phyloP scores from a whole-genome alignment of 805 yeast species.

The Pichia occidentalis region DNA sequence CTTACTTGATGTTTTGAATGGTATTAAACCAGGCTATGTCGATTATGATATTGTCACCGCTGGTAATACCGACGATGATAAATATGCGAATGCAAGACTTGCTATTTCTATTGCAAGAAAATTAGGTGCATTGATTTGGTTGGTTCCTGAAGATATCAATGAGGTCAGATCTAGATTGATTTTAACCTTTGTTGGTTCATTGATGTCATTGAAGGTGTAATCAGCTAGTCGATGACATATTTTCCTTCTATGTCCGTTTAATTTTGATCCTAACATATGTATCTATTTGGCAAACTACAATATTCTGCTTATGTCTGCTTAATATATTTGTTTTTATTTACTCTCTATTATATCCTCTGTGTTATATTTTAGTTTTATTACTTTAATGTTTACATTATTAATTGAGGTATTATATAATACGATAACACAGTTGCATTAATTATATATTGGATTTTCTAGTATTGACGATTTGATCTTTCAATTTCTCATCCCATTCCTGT shows the following conservation, averaged over 20 bases:
- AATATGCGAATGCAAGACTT: constrained; percentile 88
- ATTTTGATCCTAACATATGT: background rate
- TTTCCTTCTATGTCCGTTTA: background rate
- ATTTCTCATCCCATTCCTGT: constrained; percentile 65
- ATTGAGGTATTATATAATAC: background rate
- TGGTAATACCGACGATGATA: constrained; percentile 76
- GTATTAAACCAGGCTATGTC: constrained; percentile 95
- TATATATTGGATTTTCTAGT: constrained; percentile 23
- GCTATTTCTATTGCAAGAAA: constrained; percentile 98
- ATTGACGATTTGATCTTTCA: constrained; percentile 59
- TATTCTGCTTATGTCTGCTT: too few species aligned
- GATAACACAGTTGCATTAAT: background rate
- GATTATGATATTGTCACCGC: constrained; percentile 86
- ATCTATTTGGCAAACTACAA: too few species aligned
- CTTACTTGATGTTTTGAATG: constrained; percentile 84
- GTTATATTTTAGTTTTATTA: too few species aligned
- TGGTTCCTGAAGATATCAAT: constrained; percentile 98
- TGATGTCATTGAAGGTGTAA: constrained; percentile 58
- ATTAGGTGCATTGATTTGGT: constrained; percentile 95
- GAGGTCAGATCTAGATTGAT: constrained; percentile 94
- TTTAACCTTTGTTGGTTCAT: constrained; percentile 89
- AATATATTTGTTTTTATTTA: constrained; percentile 4
- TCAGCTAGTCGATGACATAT: background rate
- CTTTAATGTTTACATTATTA: background rate
- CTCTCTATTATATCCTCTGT: too few species aligned